Conservation (phyloP, 2,329 filamentous ascomycete species). For the Monilinia polystroma region DNA sequence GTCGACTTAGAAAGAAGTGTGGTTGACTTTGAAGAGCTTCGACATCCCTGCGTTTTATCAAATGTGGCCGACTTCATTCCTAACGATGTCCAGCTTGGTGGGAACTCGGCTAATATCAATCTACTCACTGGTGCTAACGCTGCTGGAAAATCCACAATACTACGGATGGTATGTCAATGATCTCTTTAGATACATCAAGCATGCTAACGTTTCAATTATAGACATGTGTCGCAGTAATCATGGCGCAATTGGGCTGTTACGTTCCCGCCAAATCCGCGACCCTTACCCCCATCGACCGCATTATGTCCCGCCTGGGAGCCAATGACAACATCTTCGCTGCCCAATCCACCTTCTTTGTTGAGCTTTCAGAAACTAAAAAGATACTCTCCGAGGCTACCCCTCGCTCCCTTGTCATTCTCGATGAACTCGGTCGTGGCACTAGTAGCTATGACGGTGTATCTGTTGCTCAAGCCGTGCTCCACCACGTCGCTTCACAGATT, state of each 20-base stretch:
- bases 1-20: conserved; percentile 80
- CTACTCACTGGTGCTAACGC: conserved; percentile 95
- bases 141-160: conserved; percentile 92
- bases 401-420: conserved; percentile 90
- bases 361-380: conserved; percentile 96
- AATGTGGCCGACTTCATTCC: conserved; percentile 93
- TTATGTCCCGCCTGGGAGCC: conserved; percentile 96
- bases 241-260: conserved; percentile 94
- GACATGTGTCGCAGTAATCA: conserved; percentile 94
- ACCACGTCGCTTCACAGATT: conserved; percentile 90
- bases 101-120: conserved; percentile 77
- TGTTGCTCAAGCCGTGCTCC: conserved; percentile 94
- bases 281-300: conserved; percentile 89
- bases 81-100: conserved; percentile 87
- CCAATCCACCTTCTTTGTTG: conserved; percentile 97
- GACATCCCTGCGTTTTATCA: conserved; percentile 91
- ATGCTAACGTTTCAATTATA: conserved; percentile 41
- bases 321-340: conserved; percentile 99
- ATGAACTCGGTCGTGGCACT: conserved; percentile 92
- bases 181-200: background rate
- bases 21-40: conserved; percentile 87
- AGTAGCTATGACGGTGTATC: conserved; percentile 95
- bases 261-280: conserved; percentile 79
- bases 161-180: conserved; percentile 73
- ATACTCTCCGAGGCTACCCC: conserved; percentile 93